Evolutionary conservation across 805 yeast genomes (phyloP).

Genomic region (Komagataella pastoris): DNA sequence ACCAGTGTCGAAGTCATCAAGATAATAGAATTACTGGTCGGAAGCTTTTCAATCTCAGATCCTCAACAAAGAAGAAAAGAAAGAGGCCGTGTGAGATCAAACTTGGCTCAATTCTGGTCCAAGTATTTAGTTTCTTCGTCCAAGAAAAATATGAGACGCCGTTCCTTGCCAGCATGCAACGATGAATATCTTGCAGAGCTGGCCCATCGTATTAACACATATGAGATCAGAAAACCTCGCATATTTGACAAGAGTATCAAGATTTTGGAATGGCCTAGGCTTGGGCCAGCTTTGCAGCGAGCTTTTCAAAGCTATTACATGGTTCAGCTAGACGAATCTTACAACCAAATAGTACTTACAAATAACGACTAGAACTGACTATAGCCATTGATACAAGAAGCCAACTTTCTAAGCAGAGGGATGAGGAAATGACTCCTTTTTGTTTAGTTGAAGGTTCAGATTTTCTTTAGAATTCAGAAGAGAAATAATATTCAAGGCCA

Average conservation of each 20-base stretch:
- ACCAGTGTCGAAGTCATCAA: conserved; percentile 58
- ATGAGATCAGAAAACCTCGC: conserved; percentile 48
- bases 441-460: too few species aligned
- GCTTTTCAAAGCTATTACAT: too few species aligned
- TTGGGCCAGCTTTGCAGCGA: too few species aligned
- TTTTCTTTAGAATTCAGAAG: too few species aligned
- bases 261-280: conserved; percentile 45
- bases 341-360: too few species aligned
- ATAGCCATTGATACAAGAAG: too few species aligned
- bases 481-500: too few species aligned
- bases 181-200: conserved; percentile 31
- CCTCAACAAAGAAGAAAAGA: conserved; percentile 44
- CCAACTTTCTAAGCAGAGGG: too few species aligned
- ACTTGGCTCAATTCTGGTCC: conserved; percentile 56
- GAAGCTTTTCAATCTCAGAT: conserved; percentile 23
- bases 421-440: too few species aligned
- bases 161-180: conserved; percentile 6
- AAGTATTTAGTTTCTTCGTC: conserved; percentile 41
- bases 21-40: conserved; percentile 48
- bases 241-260: conserved; percentile 60
- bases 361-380: too few species aligned
- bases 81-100: conserved; percentile 51
- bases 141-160: conserved; percentile 8
- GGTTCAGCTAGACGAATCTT: too few species aligned
- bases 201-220: conserved; percentile 53